phyloP scores from a whole-genome alignment of 805 yeast genomes.

The Kuraishia molischiana region DNA sequence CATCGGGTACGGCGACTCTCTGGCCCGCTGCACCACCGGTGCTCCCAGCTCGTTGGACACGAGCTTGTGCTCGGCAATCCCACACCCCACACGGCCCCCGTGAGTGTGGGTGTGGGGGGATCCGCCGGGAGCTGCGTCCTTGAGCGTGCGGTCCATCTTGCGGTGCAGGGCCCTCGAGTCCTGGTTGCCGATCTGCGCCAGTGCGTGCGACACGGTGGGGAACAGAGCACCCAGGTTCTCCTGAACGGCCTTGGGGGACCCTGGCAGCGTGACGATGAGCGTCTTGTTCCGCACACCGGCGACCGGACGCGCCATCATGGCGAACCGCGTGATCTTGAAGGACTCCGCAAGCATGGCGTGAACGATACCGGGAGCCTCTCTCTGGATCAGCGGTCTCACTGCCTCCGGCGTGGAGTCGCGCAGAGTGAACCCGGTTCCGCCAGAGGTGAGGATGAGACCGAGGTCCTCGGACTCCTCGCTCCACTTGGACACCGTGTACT shows the following conservation, averaged over 20 bases:
- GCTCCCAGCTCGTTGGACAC: constrained; percentile 22
- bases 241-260: constrained; percentile 37
- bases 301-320: constrained; percentile 39
- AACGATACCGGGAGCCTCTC: constrained; percentile 38
- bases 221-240: constrained; percentile 33
- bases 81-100: constrained; percentile 12
- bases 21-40: constrained; percentile 30
- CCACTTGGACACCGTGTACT: constrained; percentile 16
- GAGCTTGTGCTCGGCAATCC: constrained; percentile 26
- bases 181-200: constrained; percentile 23
- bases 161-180: constrained; percentile 31
- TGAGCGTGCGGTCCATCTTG: constrained; percentile 15
- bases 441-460: constrained; percentile 33
- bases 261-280: constrained; percentile 38
- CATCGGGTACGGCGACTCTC: constrained; percentile 41
- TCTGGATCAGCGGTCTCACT: constrained; percentile 27
- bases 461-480: constrained; percentile 10
- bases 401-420: constrained; percentile 45
- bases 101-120: constrained; percentile 1
- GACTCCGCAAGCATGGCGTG: constrained; percentile 36
- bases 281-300: constrained; percentile 32
- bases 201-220: constrained; percentile 31
- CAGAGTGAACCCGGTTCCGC: constrained; percentile 42
- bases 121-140: constrained; percentile 14
- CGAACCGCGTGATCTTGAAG: constrained; percentile 33